These are phyloP conservation scores for Ophiosphaerella korrae DNA, from an alignment of 2,329 filamentous ascomycete species.

Conservation along the genomic window DNA sequence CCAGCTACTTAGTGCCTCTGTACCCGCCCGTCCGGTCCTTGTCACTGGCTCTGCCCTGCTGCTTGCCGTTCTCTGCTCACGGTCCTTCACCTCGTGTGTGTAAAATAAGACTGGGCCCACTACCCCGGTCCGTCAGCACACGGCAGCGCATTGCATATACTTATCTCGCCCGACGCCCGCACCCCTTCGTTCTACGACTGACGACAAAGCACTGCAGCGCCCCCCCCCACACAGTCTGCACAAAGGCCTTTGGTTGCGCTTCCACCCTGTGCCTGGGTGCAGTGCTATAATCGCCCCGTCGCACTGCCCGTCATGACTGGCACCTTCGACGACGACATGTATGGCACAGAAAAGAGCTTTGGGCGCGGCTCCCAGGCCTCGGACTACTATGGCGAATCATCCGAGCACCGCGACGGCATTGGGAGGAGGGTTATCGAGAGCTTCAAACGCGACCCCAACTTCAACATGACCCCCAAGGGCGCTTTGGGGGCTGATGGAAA, in stretches of 20 bases:
- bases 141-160: not conserved
- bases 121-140: conserved; percentile 7
- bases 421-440: conserved; percentile 51
- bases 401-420: conserved; percentile 37
- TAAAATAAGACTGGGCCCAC: conserved; percentile 9
- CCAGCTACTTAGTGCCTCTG: too few relatives aligned
- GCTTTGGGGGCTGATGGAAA: conserved; percentile 58
- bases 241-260: conserved; percentile 26
- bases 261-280: conserved; percentile 6
- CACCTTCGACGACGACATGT: conserved; percentile 41
- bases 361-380: conserved; percentile 42
- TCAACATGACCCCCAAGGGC: conserved; percentile 54
- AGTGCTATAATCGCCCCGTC: conserved; percentile 7
- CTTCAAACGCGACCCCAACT: conserved; percentile 47
- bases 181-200: not conserved
- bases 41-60: not conserved
- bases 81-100: conserved; percentile 4
- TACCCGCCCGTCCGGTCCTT: too few relatives aligned
- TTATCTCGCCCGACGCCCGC: not conserved
- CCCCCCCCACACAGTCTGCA: not conserved
- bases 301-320: conserved; percentile 24
- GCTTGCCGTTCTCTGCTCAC: conserved; percentile 8
- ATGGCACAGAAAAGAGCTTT: conserved; percentile 47
- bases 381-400: conserved; percentile 47
- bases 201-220: not conserved